Conservation (phyloP, 116 monocot species). For the Iris pallida region DNA sequence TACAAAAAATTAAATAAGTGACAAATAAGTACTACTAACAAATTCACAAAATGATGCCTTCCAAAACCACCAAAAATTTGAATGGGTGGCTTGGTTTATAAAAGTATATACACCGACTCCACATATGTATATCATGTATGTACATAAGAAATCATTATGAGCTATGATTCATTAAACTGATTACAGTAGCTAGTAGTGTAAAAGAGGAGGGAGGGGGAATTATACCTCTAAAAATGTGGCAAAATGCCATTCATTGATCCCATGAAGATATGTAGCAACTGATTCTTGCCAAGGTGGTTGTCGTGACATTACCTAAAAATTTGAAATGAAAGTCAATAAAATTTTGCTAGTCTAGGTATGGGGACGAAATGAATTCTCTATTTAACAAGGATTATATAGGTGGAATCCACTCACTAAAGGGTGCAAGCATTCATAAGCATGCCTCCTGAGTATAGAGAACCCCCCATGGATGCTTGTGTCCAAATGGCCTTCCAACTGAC, state of each 20-base stretch:
- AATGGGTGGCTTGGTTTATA: too few species aligned
- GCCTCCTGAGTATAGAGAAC: conserved; percentile 85
- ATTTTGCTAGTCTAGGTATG: background rate
- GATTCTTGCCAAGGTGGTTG: conserved; percentile 94
- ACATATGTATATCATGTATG: too few species aligned
- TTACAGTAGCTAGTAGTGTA: too few species aligned
- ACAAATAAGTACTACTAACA: too few species aligned
- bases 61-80: too few species aligned
- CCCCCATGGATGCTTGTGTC: conserved; percentile 98
- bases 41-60: too few species aligned
- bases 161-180: too few species aligned
- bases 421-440: conserved; percentile 95
- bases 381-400: too few species aligned
- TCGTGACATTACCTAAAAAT: conserved; percentile 72
- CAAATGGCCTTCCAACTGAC: too few species aligned
- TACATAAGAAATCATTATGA: too few species aligned
- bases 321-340: background rate
- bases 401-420: conserved; percentile 48
- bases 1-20: too few species aligned
- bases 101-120: too few species aligned
- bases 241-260: conserved; percentile 83
- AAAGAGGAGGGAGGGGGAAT: background rate
- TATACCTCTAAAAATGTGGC: conserved; percentile 88
- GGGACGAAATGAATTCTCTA: background rate
- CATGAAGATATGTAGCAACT: conserved; percentile 78